Conservation (phyloP, 805 yeast genomes). For the Wickerhamomyces sydowiorum region DNA sequence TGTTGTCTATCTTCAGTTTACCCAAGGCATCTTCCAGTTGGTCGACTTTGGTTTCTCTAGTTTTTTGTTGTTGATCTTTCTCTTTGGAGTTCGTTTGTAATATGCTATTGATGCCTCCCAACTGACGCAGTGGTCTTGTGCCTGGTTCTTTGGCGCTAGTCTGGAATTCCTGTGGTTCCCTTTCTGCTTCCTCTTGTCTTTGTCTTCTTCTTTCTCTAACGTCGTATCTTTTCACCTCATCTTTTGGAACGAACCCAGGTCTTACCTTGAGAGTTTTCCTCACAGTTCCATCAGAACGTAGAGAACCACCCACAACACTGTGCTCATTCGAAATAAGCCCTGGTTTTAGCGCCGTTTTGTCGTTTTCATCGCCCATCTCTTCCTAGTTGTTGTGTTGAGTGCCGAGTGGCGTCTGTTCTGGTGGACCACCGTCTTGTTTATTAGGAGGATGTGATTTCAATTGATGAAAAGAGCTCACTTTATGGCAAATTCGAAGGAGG, state of each 20-base stretch:
- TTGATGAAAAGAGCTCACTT: background rate
- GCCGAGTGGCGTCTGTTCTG: background rate
- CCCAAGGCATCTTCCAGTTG: no score
- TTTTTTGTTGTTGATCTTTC: background rate
- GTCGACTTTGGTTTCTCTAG: no score
- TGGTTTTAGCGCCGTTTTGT: slow-evolving; percentile 3
- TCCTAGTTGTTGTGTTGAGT: background rate
- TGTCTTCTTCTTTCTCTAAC: slow-evolving; percentile 8
- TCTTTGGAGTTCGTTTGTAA: background rate
- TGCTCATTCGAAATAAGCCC: slow-evolving; percentile 7
- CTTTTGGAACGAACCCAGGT: slow-evolving; percentile 19
- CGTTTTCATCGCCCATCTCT: slow-evolving; percentile 1
- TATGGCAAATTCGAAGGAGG: no score
- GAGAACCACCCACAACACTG: slow-evolving; percentile 18
- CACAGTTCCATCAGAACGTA: slow-evolving; percentile 21
- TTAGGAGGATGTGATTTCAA: background rate
- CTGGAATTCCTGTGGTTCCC: background rate
- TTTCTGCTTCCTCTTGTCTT: background rate
- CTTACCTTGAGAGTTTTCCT: slow-evolving; percentile 16
- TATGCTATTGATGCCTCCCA: background rate
- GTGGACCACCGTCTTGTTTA: background rate
- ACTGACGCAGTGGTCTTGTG: background rate
- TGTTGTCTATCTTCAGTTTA: no score
- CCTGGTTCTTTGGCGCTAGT: background rate
- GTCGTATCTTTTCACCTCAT: slow-evolving; percentile 15